Evolutionary conservation across 805 yeast species (phyloP).

Genomic region (Teunomyces barrocoloradensis): DNA sequence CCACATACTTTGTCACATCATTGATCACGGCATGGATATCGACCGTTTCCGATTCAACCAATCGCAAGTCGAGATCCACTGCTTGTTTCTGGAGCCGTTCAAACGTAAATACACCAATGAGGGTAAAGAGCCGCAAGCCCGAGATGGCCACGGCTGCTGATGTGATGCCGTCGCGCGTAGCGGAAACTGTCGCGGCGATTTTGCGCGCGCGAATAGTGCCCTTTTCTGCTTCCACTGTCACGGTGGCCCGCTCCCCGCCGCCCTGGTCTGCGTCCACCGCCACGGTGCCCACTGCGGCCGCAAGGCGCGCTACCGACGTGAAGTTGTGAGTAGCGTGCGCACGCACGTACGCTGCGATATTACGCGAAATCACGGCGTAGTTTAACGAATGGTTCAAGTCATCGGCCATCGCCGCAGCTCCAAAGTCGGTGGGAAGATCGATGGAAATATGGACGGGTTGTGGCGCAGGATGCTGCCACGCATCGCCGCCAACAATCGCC

Average conservation of each 20-base stretch:
- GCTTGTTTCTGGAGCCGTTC: conserved; percentile 82
- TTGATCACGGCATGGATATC: conserved; percentile 45
- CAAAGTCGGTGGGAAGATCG: conserved; percentile 62
- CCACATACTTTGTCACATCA: conserved; percentile 59
- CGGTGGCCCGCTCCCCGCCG: conserved; percentile 45
- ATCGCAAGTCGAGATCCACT: conserved; percentile 56
- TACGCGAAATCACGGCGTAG: conserved; percentile 79
- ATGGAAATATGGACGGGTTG: conserved; percentile 67
- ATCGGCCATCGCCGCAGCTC: conserved; percentile 74
- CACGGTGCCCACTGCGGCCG: conserved; percentile 48
- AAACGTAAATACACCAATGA: conserved; percentile 92
- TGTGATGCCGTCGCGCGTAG: conserved; percentile 15
- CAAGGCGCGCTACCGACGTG: conserved; percentile 35
- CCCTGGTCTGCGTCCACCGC: conserved; percentile 40
- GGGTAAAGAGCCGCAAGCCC: conserved; percentile 58
- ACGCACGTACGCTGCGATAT: conserved; percentile 53
- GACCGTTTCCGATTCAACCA: conserved; percentile 26
- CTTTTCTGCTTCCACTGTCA: conserved; percentile 45
- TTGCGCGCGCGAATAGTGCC: conserved; percentile 54
- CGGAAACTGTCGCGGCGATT: not conserved
- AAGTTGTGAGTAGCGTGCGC: conserved; percentile 38
- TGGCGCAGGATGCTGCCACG: conserved; percentile 64
- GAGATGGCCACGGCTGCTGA: conserved; percentile 32
- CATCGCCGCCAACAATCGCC: conserved; percentile 37
- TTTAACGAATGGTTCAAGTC: conserved; percentile 80